A percentile compares a stretch with the other conserved stretches of the same genome.
Evolutionary conservation across 2,329 filamentous ascomycete genomes (phyloP).

Genomic region (Bertia moriformis): DNA sequence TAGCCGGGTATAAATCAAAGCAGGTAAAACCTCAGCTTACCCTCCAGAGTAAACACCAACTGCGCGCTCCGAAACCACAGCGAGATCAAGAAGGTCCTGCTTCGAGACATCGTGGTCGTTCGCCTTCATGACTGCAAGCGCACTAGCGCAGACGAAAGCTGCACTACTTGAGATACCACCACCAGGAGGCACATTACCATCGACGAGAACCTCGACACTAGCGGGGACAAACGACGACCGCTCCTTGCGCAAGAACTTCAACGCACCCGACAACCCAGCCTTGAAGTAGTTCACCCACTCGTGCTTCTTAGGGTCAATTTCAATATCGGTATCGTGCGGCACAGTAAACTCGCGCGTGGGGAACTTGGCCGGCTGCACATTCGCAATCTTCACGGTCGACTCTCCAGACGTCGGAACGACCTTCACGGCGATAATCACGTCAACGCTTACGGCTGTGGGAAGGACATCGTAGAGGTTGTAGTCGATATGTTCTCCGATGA

Average conservation of each 20-base stretch:
- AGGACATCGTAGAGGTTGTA: constrained; percentile 1
- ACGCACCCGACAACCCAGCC: background rate
- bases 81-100: background rate
- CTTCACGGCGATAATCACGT: constrained; percentile 1
- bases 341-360: constrained; percentile 1
- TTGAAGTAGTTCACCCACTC: constrained; percentile 1
- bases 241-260: constrained; percentile 1
- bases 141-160: constrained; percentile 1
- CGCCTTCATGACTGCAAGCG: background rate
- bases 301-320: constrained; percentile 1
- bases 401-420: background rate
- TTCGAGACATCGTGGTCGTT: constrained; percentile 1
- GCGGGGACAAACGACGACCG: background rate
- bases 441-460: background rate
- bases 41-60: constrained; percentile 1
- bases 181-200: constrained; percentile 1
- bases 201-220: background rate
- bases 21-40: background rate
- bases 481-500: constrained; percentile 1
- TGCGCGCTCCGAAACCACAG: constrained; percentile 1
- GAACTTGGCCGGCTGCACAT: background rate
- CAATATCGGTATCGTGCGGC: constrained; percentile 1
- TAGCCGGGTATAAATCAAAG: too few relatives aligned
- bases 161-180: constrained; percentile 1
- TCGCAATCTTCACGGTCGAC: background rate